These are phyloP conservation scores for Magnusiomyces sp. DNA, from an alignment of 1,139 yeast genomes.

Conservation along the genomic window DNA sequence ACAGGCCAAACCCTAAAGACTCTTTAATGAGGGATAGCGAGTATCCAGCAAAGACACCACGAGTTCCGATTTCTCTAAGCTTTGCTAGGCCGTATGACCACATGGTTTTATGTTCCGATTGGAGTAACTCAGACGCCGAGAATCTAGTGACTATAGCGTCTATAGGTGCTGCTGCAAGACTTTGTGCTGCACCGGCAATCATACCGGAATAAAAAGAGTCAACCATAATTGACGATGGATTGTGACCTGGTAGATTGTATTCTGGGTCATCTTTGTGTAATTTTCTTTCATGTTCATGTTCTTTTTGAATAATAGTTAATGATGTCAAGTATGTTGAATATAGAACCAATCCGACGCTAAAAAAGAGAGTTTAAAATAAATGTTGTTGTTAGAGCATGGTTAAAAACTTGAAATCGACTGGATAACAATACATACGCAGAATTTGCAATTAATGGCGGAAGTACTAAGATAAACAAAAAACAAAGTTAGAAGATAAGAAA, in stretches of 20 bases:
- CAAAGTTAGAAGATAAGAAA: neutral
- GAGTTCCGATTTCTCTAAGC: conserved; percentile 61
- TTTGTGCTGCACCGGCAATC: conserved; percentile 77
- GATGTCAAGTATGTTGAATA: conserved; percentile 68
- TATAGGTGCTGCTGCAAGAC: conserved; percentile 88
- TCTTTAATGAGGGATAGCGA: conserved; percentile 70
- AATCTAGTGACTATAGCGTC: conserved; percentile 86
- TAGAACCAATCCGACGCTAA: conserved; percentile 62
- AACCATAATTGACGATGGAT: conserved; percentile 28
- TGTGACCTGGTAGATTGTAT: conserved; percentile 8
- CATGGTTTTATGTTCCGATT: conserved; percentile 58
- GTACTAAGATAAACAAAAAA: conserved; percentile 29
- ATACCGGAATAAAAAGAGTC: conserved; percentile 78
- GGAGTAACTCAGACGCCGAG: conserved; percentile 61
- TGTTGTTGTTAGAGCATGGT: neutral
- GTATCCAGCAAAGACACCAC: conserved; percentile 88
- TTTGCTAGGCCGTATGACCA: conserved; percentile 72
- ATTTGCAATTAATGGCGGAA: conserved; percentile 84
- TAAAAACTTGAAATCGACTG: neutral
- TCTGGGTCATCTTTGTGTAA: neutral
- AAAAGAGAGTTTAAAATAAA: neutral
- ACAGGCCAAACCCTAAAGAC: conserved; percentile 76
- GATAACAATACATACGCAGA: conserved; percentile 39
- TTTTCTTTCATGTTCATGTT: neutral
- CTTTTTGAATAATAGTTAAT: conserved; percentile 21